A percentile compares a stretch with the other conserved stretches of the same genome.
phyloP scores from a whole-genome alignment of 2,329 filamentous ascomycete genomes.

The Ilyonectria robusta region DNA sequence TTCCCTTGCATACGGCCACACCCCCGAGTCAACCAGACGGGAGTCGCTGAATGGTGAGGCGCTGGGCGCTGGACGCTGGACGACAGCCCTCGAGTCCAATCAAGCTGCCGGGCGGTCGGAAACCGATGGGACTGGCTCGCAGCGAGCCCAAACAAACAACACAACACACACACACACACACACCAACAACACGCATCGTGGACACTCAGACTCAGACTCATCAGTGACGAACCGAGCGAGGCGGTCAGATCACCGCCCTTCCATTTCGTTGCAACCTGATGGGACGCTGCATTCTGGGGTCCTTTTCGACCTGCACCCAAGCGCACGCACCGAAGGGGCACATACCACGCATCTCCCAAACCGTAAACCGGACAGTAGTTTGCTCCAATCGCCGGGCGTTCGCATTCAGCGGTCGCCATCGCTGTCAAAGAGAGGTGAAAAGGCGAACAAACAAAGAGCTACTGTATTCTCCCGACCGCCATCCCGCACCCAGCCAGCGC shows the following conservation, averaged over 20 bases:
- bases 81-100: conserved; percentile 5
- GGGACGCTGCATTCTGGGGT: neutral
- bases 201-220: conserved; percentile 10
- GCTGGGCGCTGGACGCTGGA: neutral
- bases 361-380: conserved; percentile 1
- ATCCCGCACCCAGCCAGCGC: neutral
- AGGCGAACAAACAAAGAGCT: neutral
- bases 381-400: neutral
- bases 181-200: neutral
- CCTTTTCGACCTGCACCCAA: neutral
- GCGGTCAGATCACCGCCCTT: conserved; percentile 29
- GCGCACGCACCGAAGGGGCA: neutral
- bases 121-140: conserved; percentile 27
- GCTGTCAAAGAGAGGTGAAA: neutral
- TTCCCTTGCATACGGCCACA: conserved; percentile 4
- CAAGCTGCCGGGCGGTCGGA: conserved; percentile 24
- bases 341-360: neutral
- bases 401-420: conserved; percentile 2
- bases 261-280: neutral
- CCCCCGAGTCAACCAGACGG: neutral
- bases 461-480: neutral
- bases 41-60: neutral
- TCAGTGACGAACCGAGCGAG: conserved; percentile 5
- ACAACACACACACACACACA: conserved; percentile 2
- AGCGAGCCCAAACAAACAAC: neutral